Evolutionary conservation across 2,329 filamentous ascomycete genomes (phyloP), one percentile per base, ranked within the genome.

Genomic region (Neospermospora avenae): DNA sequence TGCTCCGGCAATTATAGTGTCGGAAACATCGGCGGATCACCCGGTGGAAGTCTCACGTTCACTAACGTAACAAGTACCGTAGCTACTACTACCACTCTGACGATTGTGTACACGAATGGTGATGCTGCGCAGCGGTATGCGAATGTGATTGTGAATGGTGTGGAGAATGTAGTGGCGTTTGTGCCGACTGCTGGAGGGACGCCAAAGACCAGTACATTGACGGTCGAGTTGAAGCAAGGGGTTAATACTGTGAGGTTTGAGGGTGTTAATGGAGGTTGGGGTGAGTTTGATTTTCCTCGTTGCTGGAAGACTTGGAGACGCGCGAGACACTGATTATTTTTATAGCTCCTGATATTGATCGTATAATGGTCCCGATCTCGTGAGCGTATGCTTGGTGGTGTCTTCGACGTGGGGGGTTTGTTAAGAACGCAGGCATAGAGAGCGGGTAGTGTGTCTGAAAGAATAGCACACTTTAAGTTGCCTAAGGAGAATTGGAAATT

Each of bases 101-200:
- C 80, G 1, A 77, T 87, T 56, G 78, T 81, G 65, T 82, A 83
- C 67, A 68, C 77, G 14, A 87, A 87, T 60, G 82, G 82, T 0
- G 83, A 87, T 63, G 77, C 65, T 0, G 69, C 69, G 0, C 77
- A 84, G 63, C 71, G 85, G 25, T 81, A 78, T 68, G 83, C 81
- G 0, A 76, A 77, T 41, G 80, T 87, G 1, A 74, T 72, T 2
- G 83, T 87, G 2, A 87, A 87, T 62, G 83, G 81, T 0, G 76
- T 75, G 0, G 67, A 66, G 8, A 75, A 82, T 67, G 75, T 74
- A 16, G 63, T 85, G 2, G 82, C 84, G 0, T 87, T 87, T 61
- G 63, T 86, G 54, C 81, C 81, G 0, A 77, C 78, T 0, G 72
- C 70, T 0, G 75, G 76, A 41, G 77, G 77, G 0, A 74, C 74